phyloP scores from a whole-genome alignment of 257 asterid genomes.

The Verbascum thapsus region DNA sequence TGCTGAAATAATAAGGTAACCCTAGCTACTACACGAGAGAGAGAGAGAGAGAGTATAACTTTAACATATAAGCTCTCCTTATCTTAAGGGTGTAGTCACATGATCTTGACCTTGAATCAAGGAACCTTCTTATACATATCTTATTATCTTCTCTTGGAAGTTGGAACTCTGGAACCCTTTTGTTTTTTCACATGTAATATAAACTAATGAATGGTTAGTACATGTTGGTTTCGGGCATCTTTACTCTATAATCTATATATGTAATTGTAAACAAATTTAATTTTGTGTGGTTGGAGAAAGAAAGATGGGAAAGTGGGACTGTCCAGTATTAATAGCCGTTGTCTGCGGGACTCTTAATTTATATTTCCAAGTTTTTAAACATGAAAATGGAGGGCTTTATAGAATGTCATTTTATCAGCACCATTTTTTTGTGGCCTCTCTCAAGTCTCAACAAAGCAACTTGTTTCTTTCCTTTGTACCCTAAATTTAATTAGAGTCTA shows the following conservation, averaged over 20 bases:
- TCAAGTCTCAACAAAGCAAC: slow-evolving; percentile 6
- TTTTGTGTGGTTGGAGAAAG: slow-evolving; percentile 38
- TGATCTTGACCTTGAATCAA: slow-evolving; percentile 56
- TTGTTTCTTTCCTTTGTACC: neutral
- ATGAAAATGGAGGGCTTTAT: slow-evolving; percentile 35
- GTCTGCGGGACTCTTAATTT: slow-evolving; percentile 53
- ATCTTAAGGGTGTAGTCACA: slow-evolving; percentile 53
- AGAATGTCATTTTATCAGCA: slow-evolving; percentile 16
- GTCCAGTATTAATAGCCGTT: slow-evolving; percentile 75
- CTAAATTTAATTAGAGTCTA: neutral
- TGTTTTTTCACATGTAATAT: slow-evolving; percentile 23
- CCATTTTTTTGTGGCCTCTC: slow-evolving; percentile 18
- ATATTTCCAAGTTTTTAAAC: slow-evolving; percentile 13
- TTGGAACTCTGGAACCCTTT: slow-evolving; percentile 38
- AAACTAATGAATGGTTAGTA: slow-evolving; percentile 27
- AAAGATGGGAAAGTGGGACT: slow-evolving; percentile 50
- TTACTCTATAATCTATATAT: too few species aligned
- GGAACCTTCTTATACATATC: slow-evolving; percentile 50
- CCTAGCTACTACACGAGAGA: slow-evolving; percentile 21
- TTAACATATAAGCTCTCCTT: slow-evolving; percentile 34
- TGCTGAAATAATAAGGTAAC: slow-evolving; percentile 16
- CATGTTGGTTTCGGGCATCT: slow-evolving; percentile 11
- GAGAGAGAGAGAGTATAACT: slow-evolving; percentile 23
- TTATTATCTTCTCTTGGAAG: slow-evolving; percentile 26
- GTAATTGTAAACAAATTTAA: slow-evolving; percentile 4